Conservation (phyloP, 1,284 basidiomycete genomes). For the Marasmius tenuissimus region DNA sequence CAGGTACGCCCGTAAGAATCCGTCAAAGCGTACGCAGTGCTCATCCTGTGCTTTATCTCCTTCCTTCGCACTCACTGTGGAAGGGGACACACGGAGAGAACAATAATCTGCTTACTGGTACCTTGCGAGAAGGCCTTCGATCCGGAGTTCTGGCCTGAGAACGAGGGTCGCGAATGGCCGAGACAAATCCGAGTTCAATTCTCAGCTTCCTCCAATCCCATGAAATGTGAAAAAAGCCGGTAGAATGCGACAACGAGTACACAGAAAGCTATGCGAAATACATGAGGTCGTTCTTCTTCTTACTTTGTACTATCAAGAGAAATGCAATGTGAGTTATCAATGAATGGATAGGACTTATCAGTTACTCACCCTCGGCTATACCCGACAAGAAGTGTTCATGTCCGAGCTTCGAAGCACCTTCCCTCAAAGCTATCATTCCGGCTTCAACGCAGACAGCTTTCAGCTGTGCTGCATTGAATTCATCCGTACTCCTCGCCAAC, state of each 20-base stretch:
- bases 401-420: conserved; percentile 86
- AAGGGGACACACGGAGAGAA: too few relatives aligned
- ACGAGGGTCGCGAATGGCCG: too few relatives aligned
- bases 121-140: too few relatives aligned
- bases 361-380: conserved; percentile 79
- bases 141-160: too few relatives aligned
- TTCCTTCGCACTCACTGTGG: too few relatives aligned
- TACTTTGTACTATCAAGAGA: conserved; percentile 74
- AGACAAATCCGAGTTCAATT: too few relatives aligned
- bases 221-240: conserved; percentile 1
- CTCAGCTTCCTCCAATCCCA: background rate
- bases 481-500: conserved; percentile 90
- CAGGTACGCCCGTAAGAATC: background rate
- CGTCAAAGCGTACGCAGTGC: background rate
- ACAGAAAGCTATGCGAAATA: conserved; percentile 74
- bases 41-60: too few relatives aligned
- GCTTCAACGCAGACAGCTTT: conserved; percentile 97
- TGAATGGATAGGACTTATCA: background rate
- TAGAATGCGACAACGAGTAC: background rate
- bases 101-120: too few relatives aligned
- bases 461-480: conserved; percentile 96
- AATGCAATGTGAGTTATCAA: conserved; percentile 15
- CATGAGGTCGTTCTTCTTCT: conserved; percentile 95
- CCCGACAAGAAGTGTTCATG: conserved; percentile 95
- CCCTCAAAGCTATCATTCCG: conserved; percentile 96